Conservation (phyloP, 208 protist genomes). For the Crithidia expoeki region DNA sequence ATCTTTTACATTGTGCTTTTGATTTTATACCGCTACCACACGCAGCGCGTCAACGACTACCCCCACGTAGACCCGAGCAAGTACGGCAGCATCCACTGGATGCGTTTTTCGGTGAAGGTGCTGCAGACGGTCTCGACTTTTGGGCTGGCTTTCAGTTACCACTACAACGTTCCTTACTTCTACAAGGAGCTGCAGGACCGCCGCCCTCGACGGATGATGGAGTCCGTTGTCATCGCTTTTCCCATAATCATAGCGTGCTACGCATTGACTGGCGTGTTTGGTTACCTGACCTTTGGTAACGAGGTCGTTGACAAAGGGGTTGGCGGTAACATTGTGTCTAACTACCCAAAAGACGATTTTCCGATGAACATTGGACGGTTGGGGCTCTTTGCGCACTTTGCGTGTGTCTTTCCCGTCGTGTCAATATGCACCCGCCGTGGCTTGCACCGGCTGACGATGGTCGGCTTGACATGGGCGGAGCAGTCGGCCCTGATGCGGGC, state of each 20-base stretch:
- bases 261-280: constrained; percentile 54
- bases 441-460: constrained; percentile 67
- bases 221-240: constrained; percentile 59
- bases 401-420: constrained; percentile 81
- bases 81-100: constrained; percentile 49
- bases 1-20: constrained; percentile 85
- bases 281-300: constrained; percentile 77
- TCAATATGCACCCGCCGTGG: constrained; percentile 72
- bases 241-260: constrained; percentile 72
- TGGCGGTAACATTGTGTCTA: constrained; percentile 73
- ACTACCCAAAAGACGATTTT: constrained; percentile 60
- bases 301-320: constrained; percentile 29
- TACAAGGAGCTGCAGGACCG: constrained; percentile 76
- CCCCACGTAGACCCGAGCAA: constrained; percentile 44
- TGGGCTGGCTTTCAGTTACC: constrained; percentile 69
- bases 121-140: constrained; percentile 64
- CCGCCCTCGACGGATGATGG: constrained; percentile 58
- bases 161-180: constrained; percentile 83
- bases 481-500: constrained; percentile 42
- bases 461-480: constrained; percentile 48
- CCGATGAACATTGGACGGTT: constrained; percentile 75
- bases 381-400: constrained; percentile 84
- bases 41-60: constrained; percentile 36
- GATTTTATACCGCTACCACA: constrained; percentile 63
- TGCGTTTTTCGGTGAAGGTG: constrained; percentile 32